Base-by-base conservation (phyloP, 371 early-diverging fungal genomes). In the Mucor mucedo region DNA sequence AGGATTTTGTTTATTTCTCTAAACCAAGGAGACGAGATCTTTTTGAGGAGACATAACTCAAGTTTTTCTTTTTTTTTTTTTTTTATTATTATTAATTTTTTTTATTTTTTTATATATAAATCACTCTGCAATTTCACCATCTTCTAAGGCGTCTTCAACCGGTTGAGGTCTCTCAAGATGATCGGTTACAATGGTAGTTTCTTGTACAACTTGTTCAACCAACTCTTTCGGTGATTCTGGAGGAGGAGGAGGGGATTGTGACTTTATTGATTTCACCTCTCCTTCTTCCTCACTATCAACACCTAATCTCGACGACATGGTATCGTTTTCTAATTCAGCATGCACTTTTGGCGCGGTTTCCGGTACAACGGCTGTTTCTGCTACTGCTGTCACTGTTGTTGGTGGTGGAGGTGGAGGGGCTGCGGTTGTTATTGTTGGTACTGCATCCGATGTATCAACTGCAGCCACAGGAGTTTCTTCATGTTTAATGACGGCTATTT, bases 211-310 rank as follows among this genome's bases (percentile, higher is more conserved):
- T 50, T 50, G 16, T 40, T 21, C n/a, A 49, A 30, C 21, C 21
- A 52, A 29, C 35, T 47, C 3, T 44, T 16, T 48, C 16, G 27
- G 59, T 59, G 50, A 10, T 42, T 21, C 49, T 53, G 33, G 58
- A 57, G 70, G 63, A 38, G 70, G 63, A 38, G 60, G 41, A 16
- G 74, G 71, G 11, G 72, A 68, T 53, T 53, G 53, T 2, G 74
- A 71, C 44, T 71, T 72, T n/a, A 56, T 61, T 2, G 76, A 76
- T 41, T 72, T 61, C 5, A 76, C 75, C 52, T 79, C 77, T 8
- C 77, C 77, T 58, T 79, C 79, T 52, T 79, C 79, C 55, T 76
- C 77, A 65, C 79, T 79, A 35, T 79, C 77, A 47, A 55, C 48
- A 5, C 52, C 66, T 27, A 62, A n/a, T 44, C 35, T 58, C 47